A percentile compares a stretch with the other conserved stretches of the same genome.
These are phyloP conservation scores for Microdochium paspali DNA, from an alignment of 2,329 filamentous ascomycete species.

Conservation along the genomic window DNA sequence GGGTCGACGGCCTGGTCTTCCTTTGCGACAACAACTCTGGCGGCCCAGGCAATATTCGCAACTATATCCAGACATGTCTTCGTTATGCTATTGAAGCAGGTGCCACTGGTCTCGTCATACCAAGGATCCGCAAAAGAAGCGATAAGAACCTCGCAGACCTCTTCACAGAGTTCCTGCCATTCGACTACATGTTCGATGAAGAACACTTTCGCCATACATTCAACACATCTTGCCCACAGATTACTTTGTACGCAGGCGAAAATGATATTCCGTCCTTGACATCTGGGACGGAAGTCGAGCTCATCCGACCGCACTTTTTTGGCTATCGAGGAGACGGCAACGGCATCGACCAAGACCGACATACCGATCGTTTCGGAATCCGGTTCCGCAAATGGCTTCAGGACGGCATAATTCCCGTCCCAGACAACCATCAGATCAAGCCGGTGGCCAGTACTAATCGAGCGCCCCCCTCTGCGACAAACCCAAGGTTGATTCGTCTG, in stretches of 20 bases:
- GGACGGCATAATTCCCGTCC: slow-evolving; percentile 9
- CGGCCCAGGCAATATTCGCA: slow-evolving; percentile 39
- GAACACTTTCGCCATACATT: slow-evolving; percentile 30
- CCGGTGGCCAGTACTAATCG: slow-evolving; percentile 6
- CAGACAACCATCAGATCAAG: background rate
- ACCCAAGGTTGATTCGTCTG: slow-evolving; percentile 29
- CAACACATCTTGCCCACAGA: slow-evolving; percentile 27
- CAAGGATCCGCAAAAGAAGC: slow-evolving; percentile 32
- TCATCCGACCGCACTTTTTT: slow-evolving; percentile 30
- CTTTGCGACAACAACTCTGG: slow-evolving; percentile 42
- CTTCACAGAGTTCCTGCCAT: slow-evolving; percentile 26
- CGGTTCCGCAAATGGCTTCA: slow-evolving; percentile 22
- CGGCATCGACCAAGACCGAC: slow-evolving; percentile 27
- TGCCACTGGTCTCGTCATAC: slow-evolving; percentile 33
- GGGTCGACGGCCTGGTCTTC: slow-evolving; percentile 31
- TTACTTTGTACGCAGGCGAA: slow-evolving; percentile 28
- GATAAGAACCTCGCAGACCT: slow-evolving; percentile 29
- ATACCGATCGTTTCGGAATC: slow-evolving; percentile 26
- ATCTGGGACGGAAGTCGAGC: slow-evolving; percentile 22
- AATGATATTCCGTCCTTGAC: slow-evolving; percentile 26
- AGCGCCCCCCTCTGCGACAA: slow-evolving; percentile 12
- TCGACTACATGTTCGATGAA: slow-evolving; percentile 38
- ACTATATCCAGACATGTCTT: slow-evolving; percentile 39
- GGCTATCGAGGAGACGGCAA: slow-evolving; percentile 28
- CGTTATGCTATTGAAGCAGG: slow-evolving; percentile 39